A percentile compares a stretch with the other conserved stretches of the same genome.
phyloP scores from a whole-genome alignment of 1,284 basidiomycete genomes.

The Apiotrichum mycotoxinovorans region DNA sequence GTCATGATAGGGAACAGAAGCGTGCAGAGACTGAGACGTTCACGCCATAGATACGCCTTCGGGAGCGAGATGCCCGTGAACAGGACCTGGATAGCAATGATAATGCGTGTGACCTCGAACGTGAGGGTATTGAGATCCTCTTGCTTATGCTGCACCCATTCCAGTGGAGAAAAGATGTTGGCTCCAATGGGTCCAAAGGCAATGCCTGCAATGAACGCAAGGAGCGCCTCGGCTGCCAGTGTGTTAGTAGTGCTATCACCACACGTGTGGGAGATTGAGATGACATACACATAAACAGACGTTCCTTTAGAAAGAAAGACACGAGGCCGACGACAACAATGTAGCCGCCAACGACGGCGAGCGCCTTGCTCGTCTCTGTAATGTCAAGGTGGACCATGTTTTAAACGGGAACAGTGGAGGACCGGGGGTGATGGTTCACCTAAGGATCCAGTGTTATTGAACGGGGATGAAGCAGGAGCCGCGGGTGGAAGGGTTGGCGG shows the following conservation, averaged over 20 bases:
- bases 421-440: neutral
- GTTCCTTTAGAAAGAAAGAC: slow-evolving; percentile 50
- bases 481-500: neutral
- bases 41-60: slow-evolving; percentile 75
- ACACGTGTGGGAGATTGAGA: too few species aligned
- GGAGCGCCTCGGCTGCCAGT: slow-evolving; percentile 89
- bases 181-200: slow-evolving; percentile 58
- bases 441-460: slow-evolving; percentile 10
- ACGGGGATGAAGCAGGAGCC: slow-evolving; percentile 3
- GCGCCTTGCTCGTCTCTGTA: slow-evolving; percentile 42
- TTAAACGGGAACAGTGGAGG: too few species aligned
- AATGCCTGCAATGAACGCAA: slow-evolving; percentile 90
- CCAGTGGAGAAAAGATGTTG: slow-evolving; percentile 29
- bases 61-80: slow-evolving; percentile 92
- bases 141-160: slow-evolving; percentile 23
- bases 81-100: slow-evolving; percentile 94
- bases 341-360: slow-evolving; percentile 46
- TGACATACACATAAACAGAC: slow-evolving; percentile 47
- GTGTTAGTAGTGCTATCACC: slow-evolving; percentile 37
- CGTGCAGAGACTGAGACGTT: slow-evolving; percentile 80
- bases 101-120: slow-evolving; percentile 81
- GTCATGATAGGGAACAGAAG: slow-evolving; percentile 81
- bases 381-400: slow-evolving; percentile 48
- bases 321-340: slow-evolving; percentile 45
- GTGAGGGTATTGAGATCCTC: slow-evolving; percentile 38